phyloP scores from a whole-genome alignment of 2,329 filamentous ascomycete genomes.

The Verticillium zaregamsianum region DNA sequence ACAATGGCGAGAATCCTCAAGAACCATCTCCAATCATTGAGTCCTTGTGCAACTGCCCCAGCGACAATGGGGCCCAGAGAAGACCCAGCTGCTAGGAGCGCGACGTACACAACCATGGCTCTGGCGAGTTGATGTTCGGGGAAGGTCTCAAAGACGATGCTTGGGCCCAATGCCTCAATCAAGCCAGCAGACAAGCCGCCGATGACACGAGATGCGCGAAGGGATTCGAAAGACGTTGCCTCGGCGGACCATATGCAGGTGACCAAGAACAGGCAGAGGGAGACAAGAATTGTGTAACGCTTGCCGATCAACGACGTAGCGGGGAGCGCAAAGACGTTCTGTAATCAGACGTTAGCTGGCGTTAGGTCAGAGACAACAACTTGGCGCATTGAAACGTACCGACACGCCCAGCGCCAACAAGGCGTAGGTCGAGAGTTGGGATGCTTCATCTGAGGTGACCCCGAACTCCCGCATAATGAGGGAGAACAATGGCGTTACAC shows the following conservation, averaged over 20 bases:
- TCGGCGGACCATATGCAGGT: conserved; percentile 11
- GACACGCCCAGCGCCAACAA: conserved; percentile 12
- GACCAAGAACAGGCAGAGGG: conserved; percentile 12
- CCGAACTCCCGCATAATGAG: conserved; percentile 12
- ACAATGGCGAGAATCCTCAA: conserved; percentile 10
- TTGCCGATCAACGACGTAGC: conserved; percentile 13
- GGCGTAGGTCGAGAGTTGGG: conserved; percentile 12
- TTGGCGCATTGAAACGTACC: conserved; percentile 5
- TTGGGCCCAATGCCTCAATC: conserved; percentile 14
- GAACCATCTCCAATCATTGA: conserved; percentile 15
- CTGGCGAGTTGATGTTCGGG: conserved; percentile 12
- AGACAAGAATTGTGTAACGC: conserved; percentile 15
- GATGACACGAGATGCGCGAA: conserved; percentile 8
- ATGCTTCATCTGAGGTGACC: conserved; percentile 9
- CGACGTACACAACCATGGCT: conserved; percentile 18
- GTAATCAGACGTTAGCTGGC: background rate
- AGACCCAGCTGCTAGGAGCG: conserved; percentile 15
- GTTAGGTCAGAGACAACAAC: background rate
- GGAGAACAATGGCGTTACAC: conserved; percentile 11
- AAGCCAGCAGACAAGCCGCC: conserved; percentile 12
- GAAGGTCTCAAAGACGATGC: conserved; percentile 14
- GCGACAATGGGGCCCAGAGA: conserved; percentile 14
- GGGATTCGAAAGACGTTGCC: background rate
- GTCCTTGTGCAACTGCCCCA: conserved; percentile 8
- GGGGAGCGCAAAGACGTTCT: conserved; percentile 14